Base-by-base conservation (phyloP, 495 filamentous ascomycete species). In the Aspergillus baeticus region DNA sequence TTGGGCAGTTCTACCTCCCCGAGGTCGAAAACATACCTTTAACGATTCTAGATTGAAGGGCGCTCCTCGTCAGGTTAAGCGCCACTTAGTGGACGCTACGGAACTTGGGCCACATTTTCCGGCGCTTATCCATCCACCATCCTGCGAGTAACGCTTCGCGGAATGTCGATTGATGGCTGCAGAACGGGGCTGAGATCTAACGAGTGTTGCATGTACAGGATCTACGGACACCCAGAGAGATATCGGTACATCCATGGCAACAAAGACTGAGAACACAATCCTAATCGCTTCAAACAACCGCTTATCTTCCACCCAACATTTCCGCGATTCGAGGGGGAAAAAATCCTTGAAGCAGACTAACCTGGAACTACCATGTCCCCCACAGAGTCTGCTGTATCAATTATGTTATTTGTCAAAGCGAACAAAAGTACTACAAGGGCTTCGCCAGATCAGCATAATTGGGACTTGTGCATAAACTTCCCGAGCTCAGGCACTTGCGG, bases 391-490 rank as follows among this genome's bases (percentile, higher is more conserved):
- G 42, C 36, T 48, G 50, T 44, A 43, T 59, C 43, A 33, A 51
- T 31, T 23, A 58, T 41, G 41, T 42, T 58, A 47, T 42, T 58
- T 33, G 0, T 42, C 41, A 20, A n/a, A 44, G 46, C 13, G 18
- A 37, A 48, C 46, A 55, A 58, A 55, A 60, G 57, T 58, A 63
- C 61, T 35, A 58, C 38, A 55, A 53, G 22, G 46, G 46, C 23
- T 15, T 39, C 18, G 35, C 33, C 15, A 38, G 18, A 13, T 35
- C 22, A 49, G 13, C 54, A 47, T 36, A 42, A 45, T 51, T 47
- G n/a, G 46, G 44, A 36, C 46, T 57, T 56, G 39, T 65, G 58
- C 59, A 59, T 62, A 54, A 62, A 57, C 53, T 62, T 59, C 57
- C 63, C 53, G 61, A 44, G 63, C 63, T 49, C 58, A 58, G 50